Evolutionary conservation across 2,329 filamentous ascomycete genomes (phyloP).

Genomic region (Colletotrichum gloeosporioides): DNA sequence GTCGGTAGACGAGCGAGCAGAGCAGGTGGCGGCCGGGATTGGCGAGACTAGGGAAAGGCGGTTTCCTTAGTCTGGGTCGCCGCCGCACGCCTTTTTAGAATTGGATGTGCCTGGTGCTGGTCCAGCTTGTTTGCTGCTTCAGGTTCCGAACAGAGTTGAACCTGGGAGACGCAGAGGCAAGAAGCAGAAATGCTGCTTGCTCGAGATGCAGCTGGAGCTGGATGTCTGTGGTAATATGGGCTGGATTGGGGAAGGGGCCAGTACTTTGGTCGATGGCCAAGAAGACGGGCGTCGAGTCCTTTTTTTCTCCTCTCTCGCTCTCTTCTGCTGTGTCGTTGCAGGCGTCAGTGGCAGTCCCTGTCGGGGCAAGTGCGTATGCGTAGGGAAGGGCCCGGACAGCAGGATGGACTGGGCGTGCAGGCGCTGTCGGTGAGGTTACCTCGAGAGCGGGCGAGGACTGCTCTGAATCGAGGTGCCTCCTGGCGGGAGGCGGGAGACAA

Average conservation of each 20-base stretch:
- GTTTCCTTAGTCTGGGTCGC: background rate
- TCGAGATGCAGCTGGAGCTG: background rate
- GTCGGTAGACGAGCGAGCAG: background rate
- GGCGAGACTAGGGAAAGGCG: background rate
- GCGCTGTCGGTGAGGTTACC: background rate
- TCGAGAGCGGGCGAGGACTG: background rate
- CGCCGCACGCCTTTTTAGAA: background rate
- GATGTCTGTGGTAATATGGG: background rate
- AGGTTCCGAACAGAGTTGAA: background rate
- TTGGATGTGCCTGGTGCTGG: background rate
- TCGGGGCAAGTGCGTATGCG: constrained; percentile 1
- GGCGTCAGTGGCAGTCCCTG: constrained; percentile 7
- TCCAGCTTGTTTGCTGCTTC: background rate
- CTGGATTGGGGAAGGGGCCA: constrained; percentile 10
- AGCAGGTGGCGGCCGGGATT: background rate
- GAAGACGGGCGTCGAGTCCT: background rate
- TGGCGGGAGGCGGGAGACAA: background rate
- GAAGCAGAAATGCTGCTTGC: background rate
- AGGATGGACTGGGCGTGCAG: background rate
- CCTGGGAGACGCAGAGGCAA: background rate
- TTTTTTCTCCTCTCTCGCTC: background rate
- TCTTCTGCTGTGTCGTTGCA: background rate
- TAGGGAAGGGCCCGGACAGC: constrained; percentile 5
- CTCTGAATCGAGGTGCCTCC: background rate
- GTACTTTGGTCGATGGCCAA: constrained; percentile 11